Conservation (phyloP, 148 eudicot species). For the Diospyros lotus region DNA sequence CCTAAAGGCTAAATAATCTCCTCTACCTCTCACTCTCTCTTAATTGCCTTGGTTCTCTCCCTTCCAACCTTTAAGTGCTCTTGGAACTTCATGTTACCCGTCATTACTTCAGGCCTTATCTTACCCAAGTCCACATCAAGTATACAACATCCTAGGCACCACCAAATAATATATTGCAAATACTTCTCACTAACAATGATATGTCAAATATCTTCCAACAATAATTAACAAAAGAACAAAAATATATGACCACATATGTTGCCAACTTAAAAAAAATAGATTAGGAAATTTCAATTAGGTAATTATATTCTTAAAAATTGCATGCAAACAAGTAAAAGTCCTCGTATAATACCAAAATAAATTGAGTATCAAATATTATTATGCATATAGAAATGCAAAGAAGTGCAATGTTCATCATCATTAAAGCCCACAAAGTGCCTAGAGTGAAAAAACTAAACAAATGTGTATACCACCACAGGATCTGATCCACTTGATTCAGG, state of each 20-base stretch:
- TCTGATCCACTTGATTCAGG: slow-evolving; percentile 63
- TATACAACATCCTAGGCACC: too few relatives aligned
- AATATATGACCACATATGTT: background rate
- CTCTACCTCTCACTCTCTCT: too few relatives aligned
- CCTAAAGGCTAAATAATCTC: too few relatives aligned
- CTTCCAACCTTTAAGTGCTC: too few relatives aligned
- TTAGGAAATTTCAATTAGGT: background rate
- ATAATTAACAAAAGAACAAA: background rate
- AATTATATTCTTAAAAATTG: background rate
- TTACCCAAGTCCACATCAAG: too few relatives aligned
- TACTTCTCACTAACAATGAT: background rate
- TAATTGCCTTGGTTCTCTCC: too few relatives aligned
- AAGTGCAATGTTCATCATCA: background rate
- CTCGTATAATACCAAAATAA: background rate
- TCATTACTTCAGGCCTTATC: too few relatives aligned
- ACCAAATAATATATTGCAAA: background rate
- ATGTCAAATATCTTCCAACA: background rate
- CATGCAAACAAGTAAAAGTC: background rate
- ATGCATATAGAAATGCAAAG: background rate
- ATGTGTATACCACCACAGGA: slow-evolving; percentile 67
- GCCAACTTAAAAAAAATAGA: background rate
- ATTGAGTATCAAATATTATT: too few relatives aligned
- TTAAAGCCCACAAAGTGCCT: background rate
- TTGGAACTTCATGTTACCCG: too few relatives aligned
- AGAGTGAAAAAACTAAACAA: slow-evolving; percentile 8